Evolutionary conservation across 2,329 filamentous ascomycete species (phyloP).

Genomic region (Aspergillus sp.): DNA sequence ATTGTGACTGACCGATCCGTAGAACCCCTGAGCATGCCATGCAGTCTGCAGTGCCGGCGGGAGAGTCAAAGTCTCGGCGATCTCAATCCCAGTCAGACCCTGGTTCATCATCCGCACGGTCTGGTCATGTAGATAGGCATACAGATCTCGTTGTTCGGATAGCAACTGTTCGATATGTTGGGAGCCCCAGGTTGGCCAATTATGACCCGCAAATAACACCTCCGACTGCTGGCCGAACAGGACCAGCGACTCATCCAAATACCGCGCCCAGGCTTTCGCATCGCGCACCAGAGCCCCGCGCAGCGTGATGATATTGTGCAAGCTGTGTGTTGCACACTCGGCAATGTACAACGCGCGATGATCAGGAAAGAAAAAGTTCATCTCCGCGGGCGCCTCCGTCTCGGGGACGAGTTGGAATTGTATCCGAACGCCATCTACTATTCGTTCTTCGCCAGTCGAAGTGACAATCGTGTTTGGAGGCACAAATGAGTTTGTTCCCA

Average conservation of each 20-base stretch:
- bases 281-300: conserved; percentile 47
- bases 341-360: conserved; percentile 41
- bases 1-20: conserved; percentile 43
- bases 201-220: conserved; percentile 42
- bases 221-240: conserved; percentile 37
- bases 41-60: conserved; percentile 34
- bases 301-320: conserved; percentile 48
- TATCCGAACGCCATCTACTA: conserved; percentile 41
- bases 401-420: conserved; percentile 46
- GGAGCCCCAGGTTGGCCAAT: conserved; percentile 48
- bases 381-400: conserved; percentile 47
- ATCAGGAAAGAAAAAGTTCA: conserved; percentile 46
- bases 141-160: conserved; percentile 42
- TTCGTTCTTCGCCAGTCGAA: conserved; percentile 32
- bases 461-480: conserved; percentile 38
- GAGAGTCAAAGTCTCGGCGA: conserved; percentile 41
- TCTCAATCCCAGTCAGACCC: conserved; percentile 42
- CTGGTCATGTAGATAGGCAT: conserved; percentile 45
- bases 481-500: conserved; percentile 36
- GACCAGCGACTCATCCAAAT: conserved; percentile 42
- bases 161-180: conserved; percentile 29
- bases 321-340: conserved; percentile 42
- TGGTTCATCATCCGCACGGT: conserved; percentile 43
- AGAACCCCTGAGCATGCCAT: conserved; percentile 40
- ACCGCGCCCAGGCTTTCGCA: conserved; percentile 42